Evolutionary conservation across 345 rosid species (phyloP), one percentile per base, ranked within the genome.

Genomic region (Limnanthes douglasii): DNA sequence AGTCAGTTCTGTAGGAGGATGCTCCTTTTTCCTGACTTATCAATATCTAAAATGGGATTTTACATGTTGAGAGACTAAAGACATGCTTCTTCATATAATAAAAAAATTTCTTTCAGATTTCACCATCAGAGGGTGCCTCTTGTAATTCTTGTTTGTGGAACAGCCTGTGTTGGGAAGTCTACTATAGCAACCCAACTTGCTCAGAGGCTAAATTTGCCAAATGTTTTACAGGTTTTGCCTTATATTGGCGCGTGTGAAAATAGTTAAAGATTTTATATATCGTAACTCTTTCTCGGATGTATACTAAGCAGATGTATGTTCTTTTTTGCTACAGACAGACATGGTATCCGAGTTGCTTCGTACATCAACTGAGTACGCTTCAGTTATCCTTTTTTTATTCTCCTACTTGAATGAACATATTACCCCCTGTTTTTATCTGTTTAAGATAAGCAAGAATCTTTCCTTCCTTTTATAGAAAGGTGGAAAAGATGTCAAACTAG

Each of bases 131-230:
- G 93, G 29, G 86, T 79, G 53, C 93, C 93, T 4, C 48, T 79
- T 54, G 81, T 79, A 34, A 79, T 79, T 39, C 93, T 79, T 67
- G 86, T 79, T 41, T 75, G 86, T 51, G 93, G 93, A 63, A 72
- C 93, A 21, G 86, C 86, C 24, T 75, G 93, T 45, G 85, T 69
- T 29, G 93, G 92, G 30, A 79, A 79, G 62, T 79, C 93, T 38
- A 79, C 93, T 21, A 64, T 75, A 52, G 86, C 93, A 15, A 75
- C 93, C 48, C 93, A 79, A 57, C 73, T 79, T 6, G 93, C 93
- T 14, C 93, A 79, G 34, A 62, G 86, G 70, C 64, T 79, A 50
- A 79, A 79, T 59, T 69, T 79, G 59, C 86, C 93, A 0, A 79
- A 79, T 62, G 93, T 79, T 59, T 72, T 79, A 39, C 85, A 79